A percentile compares a stretch with the other conserved stretches of the same genome.
These are phyloP conservation scores for Calocera cornea DNA, from an alignment of 768 basidiomycete species.

Conservation along the genomic window DNA sequence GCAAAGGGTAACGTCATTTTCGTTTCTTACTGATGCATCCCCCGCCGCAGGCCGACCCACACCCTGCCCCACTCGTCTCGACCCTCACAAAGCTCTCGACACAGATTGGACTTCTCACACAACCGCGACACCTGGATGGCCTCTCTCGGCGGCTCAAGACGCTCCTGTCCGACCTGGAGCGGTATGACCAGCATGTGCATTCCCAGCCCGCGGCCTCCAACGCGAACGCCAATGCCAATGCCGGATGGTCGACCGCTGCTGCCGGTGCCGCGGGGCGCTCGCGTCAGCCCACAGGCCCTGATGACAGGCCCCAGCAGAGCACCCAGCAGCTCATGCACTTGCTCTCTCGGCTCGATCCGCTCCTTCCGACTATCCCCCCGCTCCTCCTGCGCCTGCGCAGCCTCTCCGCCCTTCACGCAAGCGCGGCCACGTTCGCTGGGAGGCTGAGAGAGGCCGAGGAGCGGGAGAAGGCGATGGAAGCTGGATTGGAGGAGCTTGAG, in stretches of 20 bases:
- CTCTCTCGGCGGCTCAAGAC: constrained; percentile 88
- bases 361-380: constrained; percentile 43
- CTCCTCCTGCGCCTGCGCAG: constrained; percentile 80
- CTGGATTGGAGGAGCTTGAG: constrained; percentile 51
- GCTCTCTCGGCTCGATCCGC: constrained; percentile 29
- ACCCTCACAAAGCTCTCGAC: constrained; percentile 69
- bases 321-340: constrained; percentile 23
- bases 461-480: constrained; percentile 52
- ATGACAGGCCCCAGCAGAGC: background rate
- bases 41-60: constrained; percentile 61
- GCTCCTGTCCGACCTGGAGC: constrained; percentile 82
- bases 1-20: background rate
- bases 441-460: constrained; percentile 54
- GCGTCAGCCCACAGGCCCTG: constrained; percentile 4
- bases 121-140: constrained; percentile 91
- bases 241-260: no score
- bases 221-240: constrained; percentile 9
- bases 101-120: constrained; percentile 77
- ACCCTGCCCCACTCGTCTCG: constrained; percentile 51
- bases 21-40: constrained; percentile 2
- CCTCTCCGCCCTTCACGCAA: constrained; percentile 64
- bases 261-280: constrained; percentile 18
- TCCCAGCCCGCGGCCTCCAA: constrained; percentile 5
- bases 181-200: constrained; percentile 36
- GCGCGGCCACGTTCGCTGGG: constrained; percentile 63